Evolutionary conservation across 176 grass and related monocot genomes (phyloP).

Genomic region (Avena sativa): DNA sequence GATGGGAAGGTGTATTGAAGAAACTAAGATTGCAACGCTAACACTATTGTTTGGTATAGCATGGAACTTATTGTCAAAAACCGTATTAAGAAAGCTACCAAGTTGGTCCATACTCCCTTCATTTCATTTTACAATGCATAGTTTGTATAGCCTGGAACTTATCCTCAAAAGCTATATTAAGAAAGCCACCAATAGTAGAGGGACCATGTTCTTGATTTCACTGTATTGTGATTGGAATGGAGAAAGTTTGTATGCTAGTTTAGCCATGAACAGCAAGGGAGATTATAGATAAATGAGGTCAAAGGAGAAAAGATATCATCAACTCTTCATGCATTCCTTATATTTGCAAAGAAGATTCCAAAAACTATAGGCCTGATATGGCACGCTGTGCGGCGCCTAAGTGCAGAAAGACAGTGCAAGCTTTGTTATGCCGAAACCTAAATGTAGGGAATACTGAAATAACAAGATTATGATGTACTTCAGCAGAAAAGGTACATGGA

Average conservation of each 20-base stretch:
- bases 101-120: not conserved
- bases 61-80: too few species aligned
- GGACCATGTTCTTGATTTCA: not conserved
- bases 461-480: not conserved
- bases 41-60: not conserved
- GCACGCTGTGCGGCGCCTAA: not conserved
- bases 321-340: not conserved
- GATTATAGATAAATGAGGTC: not conserved
- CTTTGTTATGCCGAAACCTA: not conserved
- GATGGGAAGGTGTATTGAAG: too few species aligned
- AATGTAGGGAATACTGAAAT: not conserved
- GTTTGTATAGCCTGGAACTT: not conserved
- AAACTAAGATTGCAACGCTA: too few species aligned
- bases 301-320: not conserved
- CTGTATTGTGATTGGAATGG: not conserved
- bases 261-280: not conserved
- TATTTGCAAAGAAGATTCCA: not conserved
- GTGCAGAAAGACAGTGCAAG: not conserved
- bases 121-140: not conserved
- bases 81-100: not conserved
- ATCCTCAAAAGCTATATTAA: not conserved
- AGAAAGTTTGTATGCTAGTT: not conserved
- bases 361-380: not conserved
- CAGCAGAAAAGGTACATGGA: not conserved
- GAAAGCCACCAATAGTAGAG: not conserved